These are phyloP conservation scores for Claviceps pazoutovae DNA, from an alignment of 2,329 filamentous ascomycete species.

Conservation along the genomic window DNA sequence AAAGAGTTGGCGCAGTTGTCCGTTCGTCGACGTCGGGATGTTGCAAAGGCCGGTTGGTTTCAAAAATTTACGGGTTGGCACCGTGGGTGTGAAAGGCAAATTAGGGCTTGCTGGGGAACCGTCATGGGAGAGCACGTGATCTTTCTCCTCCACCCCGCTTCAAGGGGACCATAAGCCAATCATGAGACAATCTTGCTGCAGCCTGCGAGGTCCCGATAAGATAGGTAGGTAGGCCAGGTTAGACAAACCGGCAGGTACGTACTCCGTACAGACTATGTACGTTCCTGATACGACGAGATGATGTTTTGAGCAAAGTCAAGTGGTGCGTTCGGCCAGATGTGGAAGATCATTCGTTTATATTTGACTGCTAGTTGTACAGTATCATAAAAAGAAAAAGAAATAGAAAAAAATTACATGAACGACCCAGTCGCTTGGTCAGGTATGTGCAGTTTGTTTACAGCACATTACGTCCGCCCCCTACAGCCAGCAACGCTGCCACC, in stretches of 20 bases:
- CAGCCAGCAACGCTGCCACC: background rate
- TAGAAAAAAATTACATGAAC: conserved; percentile 1
- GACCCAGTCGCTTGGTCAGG: conserved; percentile 1
- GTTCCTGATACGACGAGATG: background rate
- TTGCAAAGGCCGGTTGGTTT: conserved; percentile 5
- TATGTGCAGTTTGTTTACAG: conserved; percentile 3
- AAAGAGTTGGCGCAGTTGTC: conserved; percentile 10
- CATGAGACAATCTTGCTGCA: no score
- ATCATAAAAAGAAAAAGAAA: background rate
- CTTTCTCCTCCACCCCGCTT: background rate
- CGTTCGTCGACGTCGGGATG: conserved; percentile 7
- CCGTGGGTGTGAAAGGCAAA: conserved; percentile 9
- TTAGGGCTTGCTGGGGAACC: conserved; percentile 17
- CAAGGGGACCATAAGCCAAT: no score
- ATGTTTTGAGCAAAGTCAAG: background rate
- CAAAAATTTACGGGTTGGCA: conserved; percentile 16
- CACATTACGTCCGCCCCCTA: background rate
- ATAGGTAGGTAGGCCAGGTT: no score
- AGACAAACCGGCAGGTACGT: no score
- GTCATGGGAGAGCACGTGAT: conserved; percentile 14
- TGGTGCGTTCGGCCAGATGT: background rate
- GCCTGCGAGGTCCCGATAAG: no score
- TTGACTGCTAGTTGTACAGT: conserved; percentile 7
- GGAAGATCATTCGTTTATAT: background rate
- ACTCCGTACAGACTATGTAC: background rate